Conservation (phyloP, 2,329 filamentous ascomycete genomes). For the Alternaria sp. region DNA sequence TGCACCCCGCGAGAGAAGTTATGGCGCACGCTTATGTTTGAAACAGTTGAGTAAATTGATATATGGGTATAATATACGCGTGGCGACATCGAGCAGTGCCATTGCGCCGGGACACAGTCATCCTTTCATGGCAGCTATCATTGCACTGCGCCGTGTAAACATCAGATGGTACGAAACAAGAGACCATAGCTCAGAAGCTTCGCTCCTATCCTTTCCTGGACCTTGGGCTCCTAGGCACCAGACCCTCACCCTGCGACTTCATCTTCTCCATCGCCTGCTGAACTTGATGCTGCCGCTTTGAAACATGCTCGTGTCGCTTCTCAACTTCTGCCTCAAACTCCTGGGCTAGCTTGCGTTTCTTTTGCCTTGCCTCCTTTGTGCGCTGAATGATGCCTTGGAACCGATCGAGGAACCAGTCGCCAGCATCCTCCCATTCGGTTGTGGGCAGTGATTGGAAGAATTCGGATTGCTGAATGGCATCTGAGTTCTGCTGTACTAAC, state of each 20-base stretch:
- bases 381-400: conserved; percentile 60
- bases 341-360: conserved; percentile 60
- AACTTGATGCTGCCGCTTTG: conserved; percentile 57
- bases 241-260: conserved; percentile 60
- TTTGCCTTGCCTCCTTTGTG: conserved; percentile 60
- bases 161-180: not conserved
- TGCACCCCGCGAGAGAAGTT: not conserved
- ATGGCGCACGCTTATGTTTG: not conserved
- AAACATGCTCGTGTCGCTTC: conserved; percentile 59
- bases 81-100: not conserved
- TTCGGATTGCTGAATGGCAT: conserved; percentile 48
- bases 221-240: conserved; percentile 56
- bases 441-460: conserved; percentile 62
- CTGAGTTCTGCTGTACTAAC: conserved; percentile 32
- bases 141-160: not conserved
- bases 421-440: conserved; percentile 66
- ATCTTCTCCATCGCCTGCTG: conserved; percentile 60
- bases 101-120: not conserved
- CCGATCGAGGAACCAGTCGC: conserved; percentile 65
- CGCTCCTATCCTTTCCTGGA: not conserved
- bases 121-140: not conserved
- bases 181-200: not conserved
- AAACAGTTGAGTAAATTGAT: not conserved
- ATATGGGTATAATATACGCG: not conserved
- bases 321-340: conserved; percentile 63